A percentile compares a stretch with the other conserved stretches of the same genome.
Evolutionary conservation across 2,329 filamentous ascomycete species (phyloP).

Genomic region (Orbilia quercus): DNA sequence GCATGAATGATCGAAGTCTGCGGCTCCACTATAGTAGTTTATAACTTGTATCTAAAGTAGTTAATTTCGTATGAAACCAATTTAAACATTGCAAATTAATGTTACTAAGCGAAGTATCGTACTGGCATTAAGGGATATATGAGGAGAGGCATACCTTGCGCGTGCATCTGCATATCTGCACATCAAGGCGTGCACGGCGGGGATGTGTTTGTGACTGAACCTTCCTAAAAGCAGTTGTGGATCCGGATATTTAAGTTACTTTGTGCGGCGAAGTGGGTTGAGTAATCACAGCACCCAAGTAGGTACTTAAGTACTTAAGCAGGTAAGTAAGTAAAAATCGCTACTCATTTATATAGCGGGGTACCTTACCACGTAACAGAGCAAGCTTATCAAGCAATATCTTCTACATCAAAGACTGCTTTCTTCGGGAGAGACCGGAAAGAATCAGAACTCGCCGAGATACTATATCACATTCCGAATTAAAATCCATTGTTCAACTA

Average conservation of each 20-base stretch:
- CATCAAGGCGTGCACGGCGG: background rate
- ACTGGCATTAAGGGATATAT: too few species aligned
- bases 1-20: too few species aligned
- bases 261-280: background rate
- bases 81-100: too few species aligned
- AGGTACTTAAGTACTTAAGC: background rate
- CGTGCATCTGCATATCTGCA: too few species aligned
- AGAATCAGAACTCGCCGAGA: background rate
- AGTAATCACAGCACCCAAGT: conserved; percentile 4
- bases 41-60: too few species aligned
- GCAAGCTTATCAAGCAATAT: background rate
- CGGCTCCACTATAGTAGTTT: too few species aligned
- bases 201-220: background rate
- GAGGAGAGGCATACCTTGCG: too few species aligned
- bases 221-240: background rate
- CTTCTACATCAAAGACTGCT: background rate
- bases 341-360: conserved; percentile 11
- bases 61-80: too few species aligned
- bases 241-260: too few species aligned
- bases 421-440: conserved; percentile 28
- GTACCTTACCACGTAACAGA: background rate
- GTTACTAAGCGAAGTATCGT: too few species aligned
- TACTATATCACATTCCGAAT: background rate
- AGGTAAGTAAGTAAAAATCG: background rate
- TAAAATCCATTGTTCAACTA: too few species aligned